These are phyloP conservation scores for Pyrenochaeta sp. DNA, from an alignment of 2,329 filamentous ascomycete genomes.

Conservation along the genomic window DNA sequence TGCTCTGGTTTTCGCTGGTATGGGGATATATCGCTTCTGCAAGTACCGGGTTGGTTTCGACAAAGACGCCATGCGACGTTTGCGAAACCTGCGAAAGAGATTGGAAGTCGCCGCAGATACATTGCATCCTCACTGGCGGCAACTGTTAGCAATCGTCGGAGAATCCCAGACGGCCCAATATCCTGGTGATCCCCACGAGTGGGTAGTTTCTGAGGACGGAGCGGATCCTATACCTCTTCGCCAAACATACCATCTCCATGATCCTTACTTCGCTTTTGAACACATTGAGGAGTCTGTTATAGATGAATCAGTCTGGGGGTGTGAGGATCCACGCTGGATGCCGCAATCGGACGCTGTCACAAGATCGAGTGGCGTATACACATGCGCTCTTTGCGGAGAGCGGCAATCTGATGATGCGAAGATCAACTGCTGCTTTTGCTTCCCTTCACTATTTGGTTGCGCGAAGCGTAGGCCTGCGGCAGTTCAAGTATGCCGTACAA, in stretches of 20 bases:
- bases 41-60: slow-evolving; percentile 66
- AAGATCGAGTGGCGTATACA: slow-evolving; percentile 38
- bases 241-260: slow-evolving; percentile 58
- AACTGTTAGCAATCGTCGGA: slow-evolving; percentile 58
- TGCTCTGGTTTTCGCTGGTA: slow-evolving; percentile 64
- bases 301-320: slow-evolving; percentile 59
- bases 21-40: slow-evolving; percentile 67
- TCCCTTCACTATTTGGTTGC: slow-evolving; percentile 61
- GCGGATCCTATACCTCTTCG: slow-evolving; percentile 55
- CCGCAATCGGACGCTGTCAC: slow-evolving; percentile 40
- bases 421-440: slow-evolving; percentile 62
- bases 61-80: slow-evolving; percentile 58
- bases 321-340: slow-evolving; percentile 59
- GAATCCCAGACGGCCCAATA: slow-evolving; percentile 53
- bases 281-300: slow-evolving; percentile 61
- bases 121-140: slow-evolving; percentile 62
- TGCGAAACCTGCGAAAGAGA: slow-evolving; percentile 56
- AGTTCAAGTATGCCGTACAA: slow-evolving; percentile 63
- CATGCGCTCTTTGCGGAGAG: slow-evolving; percentile 58
- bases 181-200: slow-evolving; percentile 61
- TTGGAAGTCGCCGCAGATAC: slow-evolving; percentile 65
- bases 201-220: slow-evolving; percentile 58
- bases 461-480: slow-evolving; percentile 52
- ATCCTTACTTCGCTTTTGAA: slow-evolving; percentile 58
- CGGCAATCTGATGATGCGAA: slow-evolving; percentile 61